Conservation (phyloP, 768 basidiomycete genomes). For the Boletus insuetus region DNA sequence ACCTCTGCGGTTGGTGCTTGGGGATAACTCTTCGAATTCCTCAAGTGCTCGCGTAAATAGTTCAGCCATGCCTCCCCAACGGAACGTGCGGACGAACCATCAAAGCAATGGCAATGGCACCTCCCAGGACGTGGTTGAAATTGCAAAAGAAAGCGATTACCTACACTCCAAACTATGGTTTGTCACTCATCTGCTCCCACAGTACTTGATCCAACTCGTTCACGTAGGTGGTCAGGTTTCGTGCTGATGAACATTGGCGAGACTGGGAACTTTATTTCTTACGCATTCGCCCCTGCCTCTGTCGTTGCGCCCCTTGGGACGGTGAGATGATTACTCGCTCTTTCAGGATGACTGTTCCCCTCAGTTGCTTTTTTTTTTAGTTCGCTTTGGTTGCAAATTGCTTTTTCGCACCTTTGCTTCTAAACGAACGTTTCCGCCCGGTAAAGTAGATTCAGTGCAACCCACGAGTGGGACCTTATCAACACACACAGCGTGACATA, state of each 20-base stretch:
- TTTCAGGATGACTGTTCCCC: background rate
- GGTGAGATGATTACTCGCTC: slow-evolving; percentile 44
- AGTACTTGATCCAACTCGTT: background rate
- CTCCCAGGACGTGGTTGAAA: slow-evolving; percentile 22
- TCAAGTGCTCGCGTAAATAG: background rate
- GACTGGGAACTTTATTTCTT: slow-evolving; percentile 85
- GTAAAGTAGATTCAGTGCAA: slow-evolving; percentile 36
- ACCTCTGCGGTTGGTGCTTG: slow-evolving; percentile 24
- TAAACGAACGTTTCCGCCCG: slow-evolving; percentile 79
- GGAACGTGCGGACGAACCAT: slow-evolving; percentile 1
- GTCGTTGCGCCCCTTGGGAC: slow-evolving; percentile 95
- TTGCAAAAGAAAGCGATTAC: slow-evolving; percentile 67
- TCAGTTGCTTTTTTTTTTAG: slow-evolving; percentile 34
- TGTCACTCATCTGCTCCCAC: slow-evolving; percentile 18
- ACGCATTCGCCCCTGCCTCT: slow-evolving; percentile 89
- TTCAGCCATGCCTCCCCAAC: slow-evolving; percentile 32
- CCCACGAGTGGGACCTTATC: slow-evolving; percentile 10
- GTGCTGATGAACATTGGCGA: slow-evolving; percentile 90
- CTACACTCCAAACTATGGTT: slow-evolving; percentile 84
- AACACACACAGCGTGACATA: slow-evolving; percentile 58
- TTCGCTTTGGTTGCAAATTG: slow-evolving; percentile 96
- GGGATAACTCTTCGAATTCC: slow-evolving; percentile 8
- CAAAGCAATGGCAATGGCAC: slow-evolving; percentile 4
- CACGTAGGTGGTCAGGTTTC: slow-evolving; percentile 83
- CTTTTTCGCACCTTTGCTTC: slow-evolving; percentile 83